A percentile compares a stretch with the other conserved stretches of the same genome.
These are phyloP conservation scores for Paramecium sexaurelia DNA, from an alignment of 73 alveolate genomes.

Conservation along the genomic window DNA sequence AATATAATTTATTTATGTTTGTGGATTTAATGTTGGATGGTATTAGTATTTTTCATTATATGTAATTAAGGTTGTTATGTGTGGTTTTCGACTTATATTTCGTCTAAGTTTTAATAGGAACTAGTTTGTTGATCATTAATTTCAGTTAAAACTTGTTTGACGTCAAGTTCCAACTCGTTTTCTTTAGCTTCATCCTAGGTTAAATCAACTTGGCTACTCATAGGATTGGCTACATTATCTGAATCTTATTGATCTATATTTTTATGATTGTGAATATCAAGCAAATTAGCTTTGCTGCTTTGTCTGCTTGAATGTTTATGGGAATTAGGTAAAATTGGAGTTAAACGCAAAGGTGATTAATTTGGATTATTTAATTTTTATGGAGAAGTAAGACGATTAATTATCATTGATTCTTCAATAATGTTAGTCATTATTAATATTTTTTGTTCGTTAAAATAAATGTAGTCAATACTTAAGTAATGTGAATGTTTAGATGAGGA, in stretches of 20 bases:
- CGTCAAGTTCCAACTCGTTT: background rate
- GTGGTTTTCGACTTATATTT: background rate
- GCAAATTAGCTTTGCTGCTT: background rate
- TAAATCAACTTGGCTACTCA: background rate
- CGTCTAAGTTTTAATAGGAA: background rate
- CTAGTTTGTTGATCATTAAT: background rate
- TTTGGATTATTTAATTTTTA: background rate
- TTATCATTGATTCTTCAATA: background rate
- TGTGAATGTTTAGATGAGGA: background rate
- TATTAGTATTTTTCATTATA: background rate
- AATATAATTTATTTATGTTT: too few species aligned
- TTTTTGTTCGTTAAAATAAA: constrained; percentile 33
- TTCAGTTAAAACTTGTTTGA: background rate
- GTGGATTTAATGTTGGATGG: background rate
- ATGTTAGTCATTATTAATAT: background rate
- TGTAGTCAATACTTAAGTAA: background rate
- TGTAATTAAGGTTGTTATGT: background rate
- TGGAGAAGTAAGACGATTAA: background rate
- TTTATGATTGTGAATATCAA: background rate
- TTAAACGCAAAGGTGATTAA: background rate
- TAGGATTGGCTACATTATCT: background rate
- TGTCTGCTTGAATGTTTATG: background rate
- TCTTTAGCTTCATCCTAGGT: background rate
- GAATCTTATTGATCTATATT: background rate
- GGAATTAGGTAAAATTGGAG: background rate